Conservation (phyloP, 768 basidiomycete species). For the Xerocomellus dryophilus region DNA sequence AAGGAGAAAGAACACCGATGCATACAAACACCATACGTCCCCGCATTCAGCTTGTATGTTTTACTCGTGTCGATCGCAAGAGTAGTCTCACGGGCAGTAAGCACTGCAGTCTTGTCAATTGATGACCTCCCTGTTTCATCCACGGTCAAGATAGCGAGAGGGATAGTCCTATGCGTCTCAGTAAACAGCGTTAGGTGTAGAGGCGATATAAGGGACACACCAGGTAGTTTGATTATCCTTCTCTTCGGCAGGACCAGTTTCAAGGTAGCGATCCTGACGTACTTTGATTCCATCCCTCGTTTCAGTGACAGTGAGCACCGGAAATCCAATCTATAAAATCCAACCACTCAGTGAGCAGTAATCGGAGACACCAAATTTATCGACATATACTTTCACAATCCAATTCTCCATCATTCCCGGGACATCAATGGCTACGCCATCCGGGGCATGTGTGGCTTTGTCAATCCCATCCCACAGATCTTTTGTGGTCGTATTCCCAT, state of each 20-base stretch:
- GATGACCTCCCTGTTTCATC: constrained; percentile 52
- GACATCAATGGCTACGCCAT: constrained; percentile 49
- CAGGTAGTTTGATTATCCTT: constrained; percentile 89
- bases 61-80: constrained; percentile 71
- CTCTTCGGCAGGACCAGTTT: constrained; percentile 72
- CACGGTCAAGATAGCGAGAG: constrained; percentile 69
- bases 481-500: constrained; percentile 77
- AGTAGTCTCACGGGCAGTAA: constrained; percentile 64
- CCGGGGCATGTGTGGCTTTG: constrained; percentile 54
- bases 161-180: constrained; percentile 60
- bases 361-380: neutral
- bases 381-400: constrained; percentile 64
- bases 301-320: constrained; percentile 85
- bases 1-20: constrained; percentile 10
- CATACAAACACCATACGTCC: constrained; percentile 86
- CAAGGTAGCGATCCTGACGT: constrained; percentile 89
- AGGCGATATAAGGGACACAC: constrained; percentile 36
- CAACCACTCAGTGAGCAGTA: neutral
- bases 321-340: constrained; percentile 67
- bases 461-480: constrained; percentile 88
- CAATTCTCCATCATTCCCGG: constrained; percentile 86
- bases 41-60: constrained; percentile 88
- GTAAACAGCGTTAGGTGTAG: neutral
- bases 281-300: constrained; percentile 66
- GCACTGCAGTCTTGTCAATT: constrained; percentile 60